Conservation (phyloP, 352 stramenopile species). For the Globisporangium ultimum region DNA sequence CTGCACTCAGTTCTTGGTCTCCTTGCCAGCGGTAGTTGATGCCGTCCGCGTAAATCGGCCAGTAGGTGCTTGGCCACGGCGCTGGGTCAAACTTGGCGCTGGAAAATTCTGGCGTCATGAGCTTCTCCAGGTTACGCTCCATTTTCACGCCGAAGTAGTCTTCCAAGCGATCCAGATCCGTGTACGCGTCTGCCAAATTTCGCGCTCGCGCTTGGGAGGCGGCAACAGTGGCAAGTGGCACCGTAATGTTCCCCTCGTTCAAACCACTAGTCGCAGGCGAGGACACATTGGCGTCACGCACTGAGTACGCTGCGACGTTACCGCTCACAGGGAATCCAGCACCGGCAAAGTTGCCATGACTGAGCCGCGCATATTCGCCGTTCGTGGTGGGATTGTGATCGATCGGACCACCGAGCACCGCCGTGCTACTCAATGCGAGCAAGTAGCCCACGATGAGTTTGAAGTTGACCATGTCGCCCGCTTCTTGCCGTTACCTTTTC, state of each 20-base stretch:
- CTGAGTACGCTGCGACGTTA: neutral
- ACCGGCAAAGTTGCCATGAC: constrained; percentile 2
- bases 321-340: neutral
- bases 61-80: constrained; percentile 15
- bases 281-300: neutral
- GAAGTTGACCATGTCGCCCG: neutral
- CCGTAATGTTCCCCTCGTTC: neutral
- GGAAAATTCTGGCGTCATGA: neutral
- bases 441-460: neutral
- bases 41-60: constrained; percentile 11
- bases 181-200: neutral
- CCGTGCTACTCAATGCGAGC: neutral
- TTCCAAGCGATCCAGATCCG: constrained; percentile 1
- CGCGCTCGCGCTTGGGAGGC: neutral
- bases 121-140: constrained; percentile 2
- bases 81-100: neutral
- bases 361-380: neutral
- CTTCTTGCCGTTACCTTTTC: no score
- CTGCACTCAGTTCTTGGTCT: constrained; percentile 17
- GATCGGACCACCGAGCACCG: neutral
- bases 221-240: neutral
- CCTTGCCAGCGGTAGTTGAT: constrained; percentile 15
- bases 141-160: neutral
- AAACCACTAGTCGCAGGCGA: no score
- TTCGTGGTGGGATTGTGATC: constrained; percentile 1